Conservation (phyloP, 306 rosid genomes). For the Carpinus fangiana region DNA sequence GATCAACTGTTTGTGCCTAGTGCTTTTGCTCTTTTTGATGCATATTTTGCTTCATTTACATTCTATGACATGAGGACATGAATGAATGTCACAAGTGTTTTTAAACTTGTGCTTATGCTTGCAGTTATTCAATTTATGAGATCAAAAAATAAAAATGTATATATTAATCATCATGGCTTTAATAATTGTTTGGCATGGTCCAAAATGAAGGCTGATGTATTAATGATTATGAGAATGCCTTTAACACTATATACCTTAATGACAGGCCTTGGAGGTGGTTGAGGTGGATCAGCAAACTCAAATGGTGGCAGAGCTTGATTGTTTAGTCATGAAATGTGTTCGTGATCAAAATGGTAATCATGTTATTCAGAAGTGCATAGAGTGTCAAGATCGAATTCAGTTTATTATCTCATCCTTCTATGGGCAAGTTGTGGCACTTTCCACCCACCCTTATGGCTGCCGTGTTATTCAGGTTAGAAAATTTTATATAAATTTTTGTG, state of each 20-base stretch:
- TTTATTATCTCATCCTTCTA: conserved; percentile 86
- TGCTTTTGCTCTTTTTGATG: conserved; percentile 19
- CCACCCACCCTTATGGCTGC: conserved; percentile 98
- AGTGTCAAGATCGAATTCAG: conserved; percentile 86
- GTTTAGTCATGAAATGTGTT: conserved; percentile 85
- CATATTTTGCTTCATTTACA: background rate
- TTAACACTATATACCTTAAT: conserved; percentile 19
- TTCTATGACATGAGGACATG: conserved; percentile 15
- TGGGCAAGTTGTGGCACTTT: conserved; percentile 90
- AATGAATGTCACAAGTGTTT: conserved; percentile 16
- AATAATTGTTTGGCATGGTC: background rate
- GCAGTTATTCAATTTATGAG: conserved; percentile 19
- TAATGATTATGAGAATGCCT: background rate
- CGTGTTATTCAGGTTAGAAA: conserved; percentile 89
- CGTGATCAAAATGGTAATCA: conserved; percentile 98
- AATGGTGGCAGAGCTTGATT: conserved; percentile 89
- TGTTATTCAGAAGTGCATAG: conserved; percentile 91
- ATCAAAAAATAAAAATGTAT: background rate
- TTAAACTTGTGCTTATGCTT: conserved; percentile 21
- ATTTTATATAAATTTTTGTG: conserved; percentile 6
- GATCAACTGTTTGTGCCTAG: background rate
- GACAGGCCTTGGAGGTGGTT: conserved; percentile 93
- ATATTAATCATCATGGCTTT: background rate
- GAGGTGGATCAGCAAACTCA: conserved; percentile 73
- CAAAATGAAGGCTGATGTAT: background rate